Percentiles rank a stretch among this genome's conserved stretches.
Conservation (phyloP, 1,284 basidiomycete species). For the Kwoniella shivajii region DNA sequence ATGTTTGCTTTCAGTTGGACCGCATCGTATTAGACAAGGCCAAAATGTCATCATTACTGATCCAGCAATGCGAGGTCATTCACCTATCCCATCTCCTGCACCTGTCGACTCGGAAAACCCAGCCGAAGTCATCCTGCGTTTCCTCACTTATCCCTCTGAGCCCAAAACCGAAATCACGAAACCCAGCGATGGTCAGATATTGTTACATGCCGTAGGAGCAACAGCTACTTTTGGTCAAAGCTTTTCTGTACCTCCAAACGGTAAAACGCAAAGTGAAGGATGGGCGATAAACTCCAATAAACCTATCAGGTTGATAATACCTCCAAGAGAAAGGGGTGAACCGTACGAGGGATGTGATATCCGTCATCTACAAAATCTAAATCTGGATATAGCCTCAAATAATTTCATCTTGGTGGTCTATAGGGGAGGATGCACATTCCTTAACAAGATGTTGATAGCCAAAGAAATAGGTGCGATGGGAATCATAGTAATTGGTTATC, state of each 20-base stretch:
- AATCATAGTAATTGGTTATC: constrained; percentile 67
- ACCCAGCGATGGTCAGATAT: constrained; percentile 7
- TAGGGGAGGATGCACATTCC: constrained; percentile 76
- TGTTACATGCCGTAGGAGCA: constrained; percentile 61
- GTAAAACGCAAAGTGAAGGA: constrained; percentile 2
- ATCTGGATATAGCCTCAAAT: no score
- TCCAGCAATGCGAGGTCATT: constrained; percentile 53
- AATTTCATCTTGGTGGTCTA: constrained; percentile 36
- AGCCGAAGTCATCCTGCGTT: constrained; percentile 36
- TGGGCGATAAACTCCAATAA: constrained; percentile 14
- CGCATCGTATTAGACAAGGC: constrained; percentile 73
- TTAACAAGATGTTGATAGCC: constrained; percentile 72
- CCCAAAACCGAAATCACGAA: background rate
- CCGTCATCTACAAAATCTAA: background rate
- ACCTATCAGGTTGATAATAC: constrained; percentile 13
- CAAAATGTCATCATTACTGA: constrained; percentile 81
- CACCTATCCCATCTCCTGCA: constrained; percentile 57
- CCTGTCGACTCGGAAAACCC: constrained; percentile 21
- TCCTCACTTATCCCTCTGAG: constrained; percentile 19
- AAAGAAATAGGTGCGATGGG: constrained; percentile 69
- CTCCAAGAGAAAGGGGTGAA: constrained; percentile 1
- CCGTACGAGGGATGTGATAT: background rate
- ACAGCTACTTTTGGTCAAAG: constrained; percentile 71
- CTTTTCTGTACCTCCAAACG: constrained; percentile 19
- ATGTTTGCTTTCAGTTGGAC: constrained; percentile 80